Evolutionary conservation across 768 basidiomycete genomes (phyloP).

Genomic region (Rhodotorula babjevae): DNA sequence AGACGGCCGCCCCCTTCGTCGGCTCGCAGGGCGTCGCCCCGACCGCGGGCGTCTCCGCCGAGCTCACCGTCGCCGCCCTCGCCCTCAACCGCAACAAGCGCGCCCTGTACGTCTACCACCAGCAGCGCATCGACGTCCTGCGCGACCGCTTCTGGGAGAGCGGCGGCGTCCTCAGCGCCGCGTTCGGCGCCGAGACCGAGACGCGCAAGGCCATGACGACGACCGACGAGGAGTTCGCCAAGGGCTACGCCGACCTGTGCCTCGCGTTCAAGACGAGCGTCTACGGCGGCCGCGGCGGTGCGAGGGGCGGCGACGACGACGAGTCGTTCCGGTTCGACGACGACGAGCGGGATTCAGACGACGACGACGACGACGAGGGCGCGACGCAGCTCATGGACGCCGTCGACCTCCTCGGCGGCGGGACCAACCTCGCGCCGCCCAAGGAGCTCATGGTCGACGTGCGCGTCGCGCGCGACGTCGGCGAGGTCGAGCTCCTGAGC

Average conservation of each 20-base stretch:
- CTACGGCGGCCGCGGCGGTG: conserved; percentile 3
- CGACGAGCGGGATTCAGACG: conserved; percentile 1
- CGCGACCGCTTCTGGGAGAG: conserved; percentile 83
- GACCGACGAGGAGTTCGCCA: conserved; percentile 33
- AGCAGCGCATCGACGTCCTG: conserved; percentile 75
- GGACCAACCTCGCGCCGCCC: conserved; percentile 55
- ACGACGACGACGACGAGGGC: conserved; percentile 17
- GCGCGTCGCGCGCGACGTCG: conserved; percentile 79
- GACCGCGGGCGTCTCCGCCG: conserved; percentile 20
- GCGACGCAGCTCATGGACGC: conserved; percentile 48
- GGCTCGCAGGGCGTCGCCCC: conserved; percentile 18
- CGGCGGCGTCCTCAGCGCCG: conserved; percentile 83
- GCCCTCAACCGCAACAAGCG: conserved; percentile 88
- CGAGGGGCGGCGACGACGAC: neutral
- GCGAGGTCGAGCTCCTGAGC: conserved; percentile 83
- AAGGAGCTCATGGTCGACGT: conserved; percentile 86
- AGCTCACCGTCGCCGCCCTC: conserved; percentile 79
- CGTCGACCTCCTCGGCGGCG: conserved; percentile 57
- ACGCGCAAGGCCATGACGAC: conserved; percentile 35
- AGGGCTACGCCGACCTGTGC: conserved; percentile 36
- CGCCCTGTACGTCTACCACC: conserved; percentile 89
- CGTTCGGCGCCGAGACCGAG: conserved; percentile 58
- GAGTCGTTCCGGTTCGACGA: conserved; percentile 11
- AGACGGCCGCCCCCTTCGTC: conserved; percentile 26
- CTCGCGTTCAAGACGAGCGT: conserved; percentile 33